A percentile compares a stretch with the other conserved stretches of the same genome.
phyloP scores from a whole-genome alignment of 495 filamentous ascomycete species.

The Mytilinidion resinicola region DNA sequence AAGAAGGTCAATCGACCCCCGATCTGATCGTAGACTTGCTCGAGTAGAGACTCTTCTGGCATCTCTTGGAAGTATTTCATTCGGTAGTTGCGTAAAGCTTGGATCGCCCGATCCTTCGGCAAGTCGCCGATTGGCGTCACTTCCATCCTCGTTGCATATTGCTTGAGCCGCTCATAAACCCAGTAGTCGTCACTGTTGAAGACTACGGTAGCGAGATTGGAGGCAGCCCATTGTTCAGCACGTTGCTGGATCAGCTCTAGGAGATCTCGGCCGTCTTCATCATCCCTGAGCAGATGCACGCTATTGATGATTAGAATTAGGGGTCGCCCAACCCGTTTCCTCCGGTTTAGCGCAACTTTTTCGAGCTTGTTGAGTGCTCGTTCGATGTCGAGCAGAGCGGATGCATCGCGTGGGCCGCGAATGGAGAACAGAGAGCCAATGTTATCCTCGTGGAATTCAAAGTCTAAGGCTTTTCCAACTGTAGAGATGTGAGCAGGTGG shows the following conservation, averaged over 20 bases:
- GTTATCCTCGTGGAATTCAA: constrained; percentile 87
- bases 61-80: constrained; percentile 59
- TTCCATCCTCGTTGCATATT: constrained; percentile 86
- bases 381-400: constrained; percentile 87
- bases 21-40: constrained; percentile 74
- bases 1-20: constrained; percentile 84
- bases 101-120: constrained; percentile 65
- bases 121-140: constrained; percentile 77
- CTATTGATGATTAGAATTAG: constrained; percentile 86
- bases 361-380: constrained; percentile 95
- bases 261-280: constrained; percentile 83
- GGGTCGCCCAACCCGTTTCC: constrained; percentile 52
- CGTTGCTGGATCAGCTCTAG: constrained; percentile 93
- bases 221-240: constrained; percentile 91
- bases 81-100: constrained; percentile 69
- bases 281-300: constrained; percentile 81
- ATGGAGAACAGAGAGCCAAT: constrained; percentile 94
- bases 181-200: constrained; percentile 96
- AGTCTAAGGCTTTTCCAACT: constrained; percentile 88
- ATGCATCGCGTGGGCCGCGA: constrained; percentile 83
- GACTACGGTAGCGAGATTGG: constrained; percentile 79
- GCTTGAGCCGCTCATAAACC: constrained; percentile 91
- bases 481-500: too few relatives aligned
- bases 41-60: constrained; percentile 48
- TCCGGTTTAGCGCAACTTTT: constrained; percentile 73